Evolutionary conservation across 108 stramenopile genomes (phyloP), one percentile per base, ranked within the genome.

Genomic region (Aurantiochytrium sp.): DNA sequence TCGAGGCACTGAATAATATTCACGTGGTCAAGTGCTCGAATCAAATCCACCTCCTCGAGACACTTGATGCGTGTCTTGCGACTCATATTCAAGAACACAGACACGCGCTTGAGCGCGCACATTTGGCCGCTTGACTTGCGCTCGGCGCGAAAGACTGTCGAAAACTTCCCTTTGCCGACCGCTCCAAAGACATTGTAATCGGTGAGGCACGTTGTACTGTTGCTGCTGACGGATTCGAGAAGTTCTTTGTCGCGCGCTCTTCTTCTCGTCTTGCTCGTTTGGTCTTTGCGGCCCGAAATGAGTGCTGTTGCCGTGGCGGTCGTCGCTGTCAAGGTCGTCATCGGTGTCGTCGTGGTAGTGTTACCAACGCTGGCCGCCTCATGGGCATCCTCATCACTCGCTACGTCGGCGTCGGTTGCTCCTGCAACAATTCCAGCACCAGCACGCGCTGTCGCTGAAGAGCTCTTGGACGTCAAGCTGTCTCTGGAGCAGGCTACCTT

Each of bases 1-100:
- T 94, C 94, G n/a, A 73, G 58, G 91, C 92, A 95, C 6, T 73
- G 76, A n/a, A 95, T 91, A 53, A 94, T 94, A 88, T 95, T 94
- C 8, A 83, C 90, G 88, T 95, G 95, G n/a, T 90, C 64, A 10
- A 95, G 88, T 21, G 90, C 57, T 8, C 91, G 90, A 42, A 95
- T 58, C 42, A 95, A 89, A 60, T 88, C 47, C 42, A 95, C 92
- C 87, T 95, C 94, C 44, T 93, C 88, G 55, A 95, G 87, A 87
- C 93, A 93, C 91, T 95, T 93, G 14, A 89, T 90, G 16, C 93
- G 90, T 44, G 92, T 55, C 72, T 89, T 89, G 29, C 60, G 43
- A 57, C 92, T 92, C 91, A 94, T 93, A 6, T 21, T 72, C 90
- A 91, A 90, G 83, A 90, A 90, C 44, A 88, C 92, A 35, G 89